Evolutionary conservation across 306 rosid genomes (phyloP), one percentile per base, ranked within the genome.

Genomic region (Vigna trinervia): DNA sequence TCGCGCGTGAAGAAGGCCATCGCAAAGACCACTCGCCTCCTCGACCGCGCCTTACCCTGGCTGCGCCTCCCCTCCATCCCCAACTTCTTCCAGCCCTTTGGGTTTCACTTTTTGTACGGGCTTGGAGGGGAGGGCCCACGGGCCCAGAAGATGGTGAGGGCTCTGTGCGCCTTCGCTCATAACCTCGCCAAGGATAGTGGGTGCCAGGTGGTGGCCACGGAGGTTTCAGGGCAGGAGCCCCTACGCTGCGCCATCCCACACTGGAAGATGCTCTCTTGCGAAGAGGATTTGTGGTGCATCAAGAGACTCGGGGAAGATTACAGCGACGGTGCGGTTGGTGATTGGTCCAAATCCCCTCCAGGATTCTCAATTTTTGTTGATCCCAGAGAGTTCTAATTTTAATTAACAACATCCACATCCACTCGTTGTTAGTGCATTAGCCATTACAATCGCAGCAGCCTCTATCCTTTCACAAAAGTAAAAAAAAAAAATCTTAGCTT

Each of bases 341-440:
- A 95, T 81, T 92, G 99, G 98, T 89, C 99, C 4, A 95, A 95
- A 75, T 92, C 99, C 7, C 76, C 88, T 6, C 97, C 99, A 68
- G 97, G 89, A 61, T 38, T 73, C 74, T 89, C 99, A 57, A 88
- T 95, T 88, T 95, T 95, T 61, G 97, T 95, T 81, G 99, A 95
- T 78, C 99, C 99, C 1, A 89, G 99, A 81, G 99, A 95, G 81
- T 8, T 95, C 71, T 93, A 74, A 81, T 22, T 57, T 46, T 38
- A 38, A 15, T 23, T 54, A 12, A 4, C 53, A 19, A 3, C 12
- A 7, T 23, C 20, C 5, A 12, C 53, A 0, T 3, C 13, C 12
- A 22, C n/a, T 23, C 12, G 12, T 54, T 22, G 23, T 1, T 11
- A 11, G 14, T 45, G 10, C 23, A 22, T 20, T 10, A 56, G 61